Evolutionary conservation across 306 rosid species (phyloP).

Genomic region (Lupinus albus): DNA sequence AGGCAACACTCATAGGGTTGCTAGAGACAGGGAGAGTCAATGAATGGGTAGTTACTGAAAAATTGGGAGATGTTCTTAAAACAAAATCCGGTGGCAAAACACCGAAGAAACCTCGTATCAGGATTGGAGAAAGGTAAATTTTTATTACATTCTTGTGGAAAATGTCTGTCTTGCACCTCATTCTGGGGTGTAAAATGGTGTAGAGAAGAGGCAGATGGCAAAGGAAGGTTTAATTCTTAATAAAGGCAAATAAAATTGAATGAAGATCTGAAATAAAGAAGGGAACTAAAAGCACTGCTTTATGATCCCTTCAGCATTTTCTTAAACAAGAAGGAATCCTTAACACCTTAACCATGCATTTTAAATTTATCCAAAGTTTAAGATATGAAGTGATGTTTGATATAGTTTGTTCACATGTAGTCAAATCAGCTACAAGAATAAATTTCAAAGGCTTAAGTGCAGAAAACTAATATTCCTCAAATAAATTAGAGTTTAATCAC

Average conservation of each 20-base stretch:
- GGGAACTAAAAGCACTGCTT: too few relatives aligned
- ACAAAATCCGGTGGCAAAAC: constrained; percentile 61
- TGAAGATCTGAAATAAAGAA: too few relatives aligned
- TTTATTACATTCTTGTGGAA: neutral
- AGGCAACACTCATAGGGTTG: constrained; percentile 84
- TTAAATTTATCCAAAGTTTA: neutral
- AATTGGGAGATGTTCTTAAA: constrained; percentile 88
- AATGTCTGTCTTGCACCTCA: neutral
- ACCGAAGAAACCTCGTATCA: constrained; percentile 52
- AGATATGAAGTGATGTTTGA: neutral
- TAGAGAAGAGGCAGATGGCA: too few relatives aligned
- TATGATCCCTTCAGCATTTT: too few relatives aligned
- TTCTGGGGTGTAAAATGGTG: neutral
- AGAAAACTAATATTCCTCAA: neutral
- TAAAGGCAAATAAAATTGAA: too few relatives aligned
- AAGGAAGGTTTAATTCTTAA: too few relatives aligned
- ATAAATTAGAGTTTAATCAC: neutral
- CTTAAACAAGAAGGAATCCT: too few relatives aligned
- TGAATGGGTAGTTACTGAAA: constrained; percentile 95
- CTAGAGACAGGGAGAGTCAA: constrained; percentile 81
- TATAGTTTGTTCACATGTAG: neutral
- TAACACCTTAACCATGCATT: too few relatives aligned
- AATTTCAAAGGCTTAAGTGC: neutral
- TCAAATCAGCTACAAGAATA: too few relatives aligned
- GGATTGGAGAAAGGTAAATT: constrained; percentile 66